Conservation (phyloP, 1,284 basidiomycete species). For the Puccinia coronata region DNA sequence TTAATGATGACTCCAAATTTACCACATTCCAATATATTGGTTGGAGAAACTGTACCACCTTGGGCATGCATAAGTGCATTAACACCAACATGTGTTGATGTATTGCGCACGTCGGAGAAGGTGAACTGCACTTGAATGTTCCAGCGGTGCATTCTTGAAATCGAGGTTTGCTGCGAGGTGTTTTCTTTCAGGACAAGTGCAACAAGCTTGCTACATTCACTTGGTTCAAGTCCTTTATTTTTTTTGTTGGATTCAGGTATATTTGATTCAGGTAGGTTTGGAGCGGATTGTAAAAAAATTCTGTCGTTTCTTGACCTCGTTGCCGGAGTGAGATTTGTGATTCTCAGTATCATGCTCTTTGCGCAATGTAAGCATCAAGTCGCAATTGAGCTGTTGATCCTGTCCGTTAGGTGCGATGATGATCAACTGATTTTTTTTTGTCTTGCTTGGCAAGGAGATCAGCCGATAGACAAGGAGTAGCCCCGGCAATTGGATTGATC, state of each 20-base stretch:
- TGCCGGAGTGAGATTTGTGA: conserved; percentile 4
- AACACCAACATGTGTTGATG: conserved; percentile 13
- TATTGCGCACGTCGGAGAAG: background rate
- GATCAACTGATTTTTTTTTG: no score
- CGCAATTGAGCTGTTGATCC: no score
- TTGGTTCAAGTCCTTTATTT: background rate
- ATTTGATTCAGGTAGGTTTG: no score
- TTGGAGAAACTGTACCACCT: background rate
- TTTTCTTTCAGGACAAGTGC: conserved; percentile 1
- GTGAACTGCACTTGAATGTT: conserved; percentile 16
- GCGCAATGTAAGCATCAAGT: no score
- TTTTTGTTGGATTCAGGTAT: background rate
- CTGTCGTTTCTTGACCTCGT: background rate
- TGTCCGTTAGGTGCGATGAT: no score
- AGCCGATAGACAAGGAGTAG: no score
- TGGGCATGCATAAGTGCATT: background rate
- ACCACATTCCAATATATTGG: background rate
- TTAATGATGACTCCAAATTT: background rate
- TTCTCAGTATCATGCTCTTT: no score
- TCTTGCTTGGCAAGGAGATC: no score
- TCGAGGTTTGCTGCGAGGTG: background rate
- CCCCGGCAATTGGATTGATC: background rate
- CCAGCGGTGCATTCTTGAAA: conserved; percentile 16
- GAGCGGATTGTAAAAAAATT: background rate
- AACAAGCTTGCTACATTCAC: conserved; percentile 28